Conservation (phyloP, 2,329 filamentous ascomycete genomes). For the Triangularia setosa region DNA sequence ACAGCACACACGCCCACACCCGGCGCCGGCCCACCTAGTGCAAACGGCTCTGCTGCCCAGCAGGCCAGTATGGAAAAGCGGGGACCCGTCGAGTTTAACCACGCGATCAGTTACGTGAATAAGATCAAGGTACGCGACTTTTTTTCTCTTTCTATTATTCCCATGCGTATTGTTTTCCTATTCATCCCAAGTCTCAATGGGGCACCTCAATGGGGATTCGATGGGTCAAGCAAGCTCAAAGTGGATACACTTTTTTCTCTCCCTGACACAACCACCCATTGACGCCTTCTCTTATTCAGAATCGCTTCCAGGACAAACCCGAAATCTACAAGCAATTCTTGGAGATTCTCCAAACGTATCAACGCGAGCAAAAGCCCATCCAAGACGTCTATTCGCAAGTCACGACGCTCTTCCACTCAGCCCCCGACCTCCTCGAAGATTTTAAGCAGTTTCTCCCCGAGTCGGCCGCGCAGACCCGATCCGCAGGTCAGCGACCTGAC, state of each 20-base stretch:
- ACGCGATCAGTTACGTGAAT: conserved; percentile 98
- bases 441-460: conserved; percentile 99
- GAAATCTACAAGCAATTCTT: conserved; percentile 99
- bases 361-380: conserved; percentile 95
- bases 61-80: conserved; percentile 72
- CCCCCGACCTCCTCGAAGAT: conserved; percentile 91
- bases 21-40: conserved; percentile 49
- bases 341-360: conserved; percentile 96
- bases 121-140: conserved; percentile 87
- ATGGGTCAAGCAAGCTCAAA: conserved; percentile 15
- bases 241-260: conserved; percentile 20
- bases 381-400: conserved; percentile 98
- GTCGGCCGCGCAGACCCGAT: conserved; percentile 58
- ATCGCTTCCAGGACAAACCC: conserved; percentile 91
- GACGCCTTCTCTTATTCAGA: conserved; percentile 49
- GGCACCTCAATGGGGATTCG: conserved; percentile 1
- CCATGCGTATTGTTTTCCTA: conserved; percentile 1
- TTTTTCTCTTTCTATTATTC: conserved; percentile 5
- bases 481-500: conserved; percentile 55
- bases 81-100: conserved; percentile 96
- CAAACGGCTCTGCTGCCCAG: conserved; percentile 59
- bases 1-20: conserved; percentile 60
- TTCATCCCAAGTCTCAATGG: conserved; percentile 5
- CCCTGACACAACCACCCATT: conserved; percentile 17
- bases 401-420: conserved; percentile 86